A percentile compares a stretch with the other conserved stretches of the same genome.
phyloP scores from a whole-genome alignment of 2,329 filamentous ascomycete genomes.

The Fusarium penzigii region DNA sequence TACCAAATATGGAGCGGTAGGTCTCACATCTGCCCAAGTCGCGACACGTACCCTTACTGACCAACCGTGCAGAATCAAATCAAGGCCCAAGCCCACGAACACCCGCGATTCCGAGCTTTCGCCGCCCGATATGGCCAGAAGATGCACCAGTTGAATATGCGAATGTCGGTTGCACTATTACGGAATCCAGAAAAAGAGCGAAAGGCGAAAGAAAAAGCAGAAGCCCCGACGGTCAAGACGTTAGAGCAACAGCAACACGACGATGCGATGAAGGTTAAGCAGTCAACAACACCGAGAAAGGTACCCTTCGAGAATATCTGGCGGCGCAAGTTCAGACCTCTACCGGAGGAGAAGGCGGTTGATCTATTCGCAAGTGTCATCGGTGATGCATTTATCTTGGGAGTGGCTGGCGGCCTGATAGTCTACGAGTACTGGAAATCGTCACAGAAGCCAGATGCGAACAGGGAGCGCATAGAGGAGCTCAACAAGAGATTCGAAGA shows the following conservation, averaged over 20 bases:
- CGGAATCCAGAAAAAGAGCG: conserved; percentile 59
- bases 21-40: conserved; percentile 28
- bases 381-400: conserved; percentile 63
- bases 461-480: conserved; percentile 53
- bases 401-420: conserved; percentile 57
- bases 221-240: conserved; percentile 65
- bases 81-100: conserved; percentile 66
- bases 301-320: conserved; percentile 54
- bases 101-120: conserved; percentile 59
- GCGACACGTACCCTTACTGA: conserved; percentile 11
- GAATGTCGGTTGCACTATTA: conserved; percentile 59
- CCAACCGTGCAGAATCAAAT: conserved; percentile 57
- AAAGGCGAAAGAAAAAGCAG: conserved; percentile 61
- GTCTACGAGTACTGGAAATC: conserved; percentile 63
- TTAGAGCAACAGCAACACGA: conserved; percentile 61
- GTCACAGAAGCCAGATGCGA: conserved; percentile 61
- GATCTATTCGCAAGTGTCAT: conserved; percentile 67
- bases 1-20: conserved; percentile 69
- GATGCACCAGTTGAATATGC: conserved; percentile 69
- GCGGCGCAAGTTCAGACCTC: conserved; percentile 61
- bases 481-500: conserved; percentile 51
- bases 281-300: conserved; percentile 27
- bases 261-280: conserved; percentile 45
- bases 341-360: conserved; percentile 67
- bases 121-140: conserved; percentile 63